Conservation (phyloP, 1,284 basidiomycete genomes). For the Agaricales sp. region DNA sequence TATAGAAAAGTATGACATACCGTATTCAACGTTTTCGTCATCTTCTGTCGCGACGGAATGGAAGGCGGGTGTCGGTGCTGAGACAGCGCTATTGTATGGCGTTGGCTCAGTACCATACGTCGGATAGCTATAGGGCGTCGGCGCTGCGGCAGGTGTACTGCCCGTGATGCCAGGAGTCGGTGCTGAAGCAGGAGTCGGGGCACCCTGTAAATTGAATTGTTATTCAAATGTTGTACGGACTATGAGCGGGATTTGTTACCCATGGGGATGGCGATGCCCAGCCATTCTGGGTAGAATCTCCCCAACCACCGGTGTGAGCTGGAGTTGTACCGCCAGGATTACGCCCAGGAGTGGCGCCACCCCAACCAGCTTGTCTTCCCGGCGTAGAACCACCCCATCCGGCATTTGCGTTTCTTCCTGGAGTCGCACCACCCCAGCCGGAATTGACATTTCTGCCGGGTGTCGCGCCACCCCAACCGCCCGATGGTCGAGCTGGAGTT, state of each 20-base stretch:
- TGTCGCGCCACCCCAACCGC: constrained; percentile 20
- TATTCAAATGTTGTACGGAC: constrained; percentile 10
- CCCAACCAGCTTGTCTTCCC: constrained; percentile 27
- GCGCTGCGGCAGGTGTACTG: constrained; percentile 21
- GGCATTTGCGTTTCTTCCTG: constrained; percentile 17
- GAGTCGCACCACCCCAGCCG: constrained; percentile 31
- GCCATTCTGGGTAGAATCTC: constrained; percentile 1
- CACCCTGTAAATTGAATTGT: constrained; percentile 25
- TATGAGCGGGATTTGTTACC: constrained; percentile 15
- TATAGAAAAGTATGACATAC: constrained; percentile 25
- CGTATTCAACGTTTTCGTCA: constrained; percentile 26
- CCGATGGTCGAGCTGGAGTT: constrained; percentile 23
- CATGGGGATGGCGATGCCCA: constrained; percentile 13
- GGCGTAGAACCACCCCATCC: constrained; percentile 16
- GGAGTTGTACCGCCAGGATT: too few relatives aligned
- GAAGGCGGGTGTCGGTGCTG: constrained; percentile 24
- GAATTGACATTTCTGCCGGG: constrained; percentile 11
- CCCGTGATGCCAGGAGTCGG: constrained; percentile 40
- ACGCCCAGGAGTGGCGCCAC: constrained; percentile 11
- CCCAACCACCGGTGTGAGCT: neutral
- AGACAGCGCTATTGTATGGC: constrained; percentile 6
- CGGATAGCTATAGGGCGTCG: constrained; percentile 19
- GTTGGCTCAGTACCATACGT: constrained; percentile 18
- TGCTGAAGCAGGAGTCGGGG: constrained; percentile 44
- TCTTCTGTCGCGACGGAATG: constrained; percentile 28